Conservation (phyloP, 2,329 filamentous ascomycete species). For the Trichophyton benhamiae region DNA sequence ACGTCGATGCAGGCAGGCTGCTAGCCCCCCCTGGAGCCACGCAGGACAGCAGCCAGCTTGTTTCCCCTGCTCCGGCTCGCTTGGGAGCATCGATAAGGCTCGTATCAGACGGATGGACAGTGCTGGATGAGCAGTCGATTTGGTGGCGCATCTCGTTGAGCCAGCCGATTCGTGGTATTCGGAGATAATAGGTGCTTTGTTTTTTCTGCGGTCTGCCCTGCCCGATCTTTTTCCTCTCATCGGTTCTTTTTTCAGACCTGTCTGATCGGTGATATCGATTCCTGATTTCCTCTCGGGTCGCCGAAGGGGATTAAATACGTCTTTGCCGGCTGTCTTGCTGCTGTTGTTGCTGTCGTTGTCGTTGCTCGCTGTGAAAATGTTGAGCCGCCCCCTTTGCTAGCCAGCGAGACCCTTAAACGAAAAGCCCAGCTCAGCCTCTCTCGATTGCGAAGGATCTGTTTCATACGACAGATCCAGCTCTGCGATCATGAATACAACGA, state of each 20-base stretch:
- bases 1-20: background rate
- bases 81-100: background rate
- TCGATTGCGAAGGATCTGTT: background rate
- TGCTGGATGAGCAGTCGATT: background rate
- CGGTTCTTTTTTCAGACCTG: background rate
- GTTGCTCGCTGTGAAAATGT: background rate
- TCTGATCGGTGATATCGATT: background rate
- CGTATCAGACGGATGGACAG: background rate
- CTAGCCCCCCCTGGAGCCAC: background rate
- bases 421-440: background rate
- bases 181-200: background rate
- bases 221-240: background rate
- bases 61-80: background rate
- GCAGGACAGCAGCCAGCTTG: background rate
- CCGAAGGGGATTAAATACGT: background rate
- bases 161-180: background rate
- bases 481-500: constrained; percentile 19
- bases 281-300: background rate
- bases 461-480: background rate
- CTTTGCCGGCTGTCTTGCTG: background rate
- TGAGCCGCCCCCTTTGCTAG: background rate
- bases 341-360: background rate
- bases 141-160: background rate
- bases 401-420: too few relatives aligned
- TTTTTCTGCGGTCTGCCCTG: background rate